phyloP scores from a whole-genome alignment of 768 basidiomycete genomes.

The Neoboletus brunneissimus region DNA sequence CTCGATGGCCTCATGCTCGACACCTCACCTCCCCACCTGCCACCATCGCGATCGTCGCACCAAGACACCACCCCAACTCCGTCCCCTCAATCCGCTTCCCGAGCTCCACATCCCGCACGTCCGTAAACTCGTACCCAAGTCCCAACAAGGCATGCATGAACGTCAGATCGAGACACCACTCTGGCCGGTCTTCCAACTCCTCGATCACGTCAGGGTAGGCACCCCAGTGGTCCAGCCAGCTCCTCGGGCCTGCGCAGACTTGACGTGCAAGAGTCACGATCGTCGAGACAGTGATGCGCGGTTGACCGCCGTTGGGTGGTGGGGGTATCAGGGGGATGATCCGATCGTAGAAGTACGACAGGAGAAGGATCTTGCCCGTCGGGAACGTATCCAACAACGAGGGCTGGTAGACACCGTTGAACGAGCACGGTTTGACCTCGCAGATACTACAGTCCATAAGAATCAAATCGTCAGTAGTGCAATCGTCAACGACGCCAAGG shows the following conservation, averaged over 20 bases:
- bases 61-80: conserved; percentile 92
- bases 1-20: conserved; percentile 25
- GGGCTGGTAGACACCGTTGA: conserved; percentile 97
- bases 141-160: conserved; percentile 89
- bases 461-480: not conserved
- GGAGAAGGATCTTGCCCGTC: conserved; percentile 78
- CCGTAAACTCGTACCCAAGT: conserved; percentile 87
- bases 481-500: not conserved
- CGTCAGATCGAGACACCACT: conserved; percentile 94
- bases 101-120: conserved; percentile 62
- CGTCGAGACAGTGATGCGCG: conserved; percentile 48
- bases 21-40: conserved; percentile 60
- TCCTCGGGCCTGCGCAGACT: conserved; percentile 67
- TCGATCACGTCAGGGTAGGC: conserved; percentile 45
- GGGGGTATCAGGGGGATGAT: conserved; percentile 67
- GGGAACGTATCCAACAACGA: conserved; percentile 87
- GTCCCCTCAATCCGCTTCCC: conserved; percentile 88
- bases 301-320: conserved; percentile 21
- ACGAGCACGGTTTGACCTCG: conserved; percentile 90
- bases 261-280: conserved; percentile 61
- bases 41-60: conserved; percentile 77
- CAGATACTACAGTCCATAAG: conserved; percentile 75
- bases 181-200: conserved; percentile 80
- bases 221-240: conserved; percentile 57
- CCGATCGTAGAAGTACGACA: conserved; percentile 98